Conservation (phyloP, 2,329 filamentous ascomycete species). For the Metarhizium rileyi region DNA sequence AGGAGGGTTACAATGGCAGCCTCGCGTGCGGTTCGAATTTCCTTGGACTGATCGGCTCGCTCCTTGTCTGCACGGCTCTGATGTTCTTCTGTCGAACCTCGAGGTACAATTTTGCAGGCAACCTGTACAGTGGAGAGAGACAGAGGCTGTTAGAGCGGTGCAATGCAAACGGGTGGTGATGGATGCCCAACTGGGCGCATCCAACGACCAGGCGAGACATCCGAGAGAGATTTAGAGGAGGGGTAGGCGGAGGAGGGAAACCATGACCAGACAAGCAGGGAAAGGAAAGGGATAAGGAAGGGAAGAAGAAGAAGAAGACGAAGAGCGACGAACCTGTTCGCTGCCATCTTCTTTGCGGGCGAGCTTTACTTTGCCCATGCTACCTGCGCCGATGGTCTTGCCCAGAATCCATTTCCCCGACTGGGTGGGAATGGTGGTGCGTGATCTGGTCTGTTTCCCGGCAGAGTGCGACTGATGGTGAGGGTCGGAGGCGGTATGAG, state of each 20-base stretch:
- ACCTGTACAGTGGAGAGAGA: constrained; percentile 39
- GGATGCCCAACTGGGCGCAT: neutral
- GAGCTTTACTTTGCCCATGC: constrained; percentile 98
- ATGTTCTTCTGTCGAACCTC: constrained; percentile 79
- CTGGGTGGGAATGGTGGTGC: constrained; percentile 80
- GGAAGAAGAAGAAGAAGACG: neutral
- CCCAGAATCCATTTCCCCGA: constrained; percentile 91
- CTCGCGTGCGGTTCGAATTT: constrained; percentile 88
- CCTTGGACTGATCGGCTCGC: constrained; percentile 89
- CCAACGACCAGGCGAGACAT: neutral
- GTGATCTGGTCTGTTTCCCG: constrained; percentile 44
- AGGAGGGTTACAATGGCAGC: constrained; percentile 92
- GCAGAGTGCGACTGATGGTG: constrained; percentile 24
- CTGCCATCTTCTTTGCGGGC: constrained; percentile 82
- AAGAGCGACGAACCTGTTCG: constrained; percentile 61
- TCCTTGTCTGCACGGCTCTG: constrained; percentile 65
- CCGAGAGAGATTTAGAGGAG: neutral
- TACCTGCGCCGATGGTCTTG: constrained; percentile 94
- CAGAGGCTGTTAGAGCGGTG: neutral
- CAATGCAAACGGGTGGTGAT: neutral
- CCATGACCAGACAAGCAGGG: neutral
- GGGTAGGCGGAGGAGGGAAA: neutral
- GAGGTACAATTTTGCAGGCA: constrained; percentile 93
- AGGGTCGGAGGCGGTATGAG: constrained; percentile 29
- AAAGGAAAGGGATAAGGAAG: neutral